phyloP scores from a whole-genome alignment of 78 protist genomes.

The Polysphondylium violaceum region DNA sequence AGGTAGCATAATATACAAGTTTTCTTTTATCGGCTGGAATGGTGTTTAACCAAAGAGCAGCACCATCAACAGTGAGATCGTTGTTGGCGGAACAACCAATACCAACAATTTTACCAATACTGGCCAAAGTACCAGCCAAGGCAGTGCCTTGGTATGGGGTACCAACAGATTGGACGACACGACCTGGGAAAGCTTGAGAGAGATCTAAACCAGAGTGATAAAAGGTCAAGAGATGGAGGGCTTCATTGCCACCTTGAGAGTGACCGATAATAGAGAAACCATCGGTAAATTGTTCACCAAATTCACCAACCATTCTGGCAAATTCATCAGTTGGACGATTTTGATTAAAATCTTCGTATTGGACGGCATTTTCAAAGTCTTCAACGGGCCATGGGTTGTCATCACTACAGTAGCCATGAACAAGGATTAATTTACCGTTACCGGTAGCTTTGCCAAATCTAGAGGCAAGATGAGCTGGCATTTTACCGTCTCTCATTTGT shows the following conservation, averaged over 20 bases:
- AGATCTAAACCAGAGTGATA: conserved; percentile 50
- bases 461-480: conserved; percentile 56
- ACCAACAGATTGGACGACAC: conserved; percentile 78
- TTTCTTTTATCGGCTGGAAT: conserved; percentile 73
- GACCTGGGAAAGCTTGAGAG: conserved; percentile 40
- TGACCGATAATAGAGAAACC: conserved; percentile 67
- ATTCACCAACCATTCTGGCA: conserved; percentile 59
- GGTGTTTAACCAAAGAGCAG: conserved; percentile 76
- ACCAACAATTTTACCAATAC: conserved; percentile 64
- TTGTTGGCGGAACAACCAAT: conserved; percentile 80
- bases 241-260: conserved; percentile 81
- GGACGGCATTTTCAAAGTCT: conserved; percentile 45
- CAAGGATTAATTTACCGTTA: conserved; percentile 68
- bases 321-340: conserved; percentile 67
- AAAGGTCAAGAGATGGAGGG: conserved; percentile 63
- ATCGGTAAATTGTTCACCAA: conserved; percentile 35
- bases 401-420: conserved; percentile 82
- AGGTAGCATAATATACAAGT: conserved; percentile 62
- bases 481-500: conserved; percentile 79
- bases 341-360: conserved; percentile 52
- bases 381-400: conserved; percentile 39
- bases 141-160: conserved; percentile 84
- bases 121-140: conserved; percentile 77
- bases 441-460: conserved; percentile 45
- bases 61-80: conserved; percentile 82